phyloP scores from a whole-genome alignment of 1,284 basidiomycete genomes.

The Cutaneotrichosporon dermatis region DNA sequence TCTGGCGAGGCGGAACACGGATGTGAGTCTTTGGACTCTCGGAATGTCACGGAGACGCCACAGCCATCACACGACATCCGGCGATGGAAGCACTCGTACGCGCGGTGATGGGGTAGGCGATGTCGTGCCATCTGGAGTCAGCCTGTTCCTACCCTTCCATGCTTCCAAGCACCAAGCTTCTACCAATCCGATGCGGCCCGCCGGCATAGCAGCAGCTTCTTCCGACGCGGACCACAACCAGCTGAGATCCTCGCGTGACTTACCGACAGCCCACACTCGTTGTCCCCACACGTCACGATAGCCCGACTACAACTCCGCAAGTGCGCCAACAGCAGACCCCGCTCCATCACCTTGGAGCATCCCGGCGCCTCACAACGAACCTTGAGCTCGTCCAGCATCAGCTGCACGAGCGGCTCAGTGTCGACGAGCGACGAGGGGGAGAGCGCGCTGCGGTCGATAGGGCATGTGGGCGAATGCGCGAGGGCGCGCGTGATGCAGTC shows the following conservation, averaged over 20 bases:
- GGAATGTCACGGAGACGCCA: slow-evolving; percentile 29
- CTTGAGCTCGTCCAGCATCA: slow-evolving; percentile 72
- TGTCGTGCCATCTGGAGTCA: slow-evolving; percentile 31
- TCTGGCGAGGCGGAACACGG: no score
- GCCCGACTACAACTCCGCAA: slow-evolving; percentile 61
- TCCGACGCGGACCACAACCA: no score
- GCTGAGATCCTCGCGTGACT: slow-evolving; percentile 34
- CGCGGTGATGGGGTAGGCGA: slow-evolving; percentile 36
- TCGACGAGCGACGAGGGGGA: slow-evolving; percentile 23
- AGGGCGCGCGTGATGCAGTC: slow-evolving; percentile 69
- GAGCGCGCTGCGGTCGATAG: slow-evolving; percentile 72
- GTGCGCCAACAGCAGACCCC: slow-evolving; percentile 64
- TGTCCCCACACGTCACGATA: slow-evolving; percentile 55
- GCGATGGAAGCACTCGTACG: slow-evolving; percentile 43
- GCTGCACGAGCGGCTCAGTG: slow-evolving; percentile 22
- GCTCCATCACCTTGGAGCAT: slow-evolving; percentile 63
- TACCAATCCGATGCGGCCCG: no score
- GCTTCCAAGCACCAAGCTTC: no score
- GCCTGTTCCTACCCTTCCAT: no score
- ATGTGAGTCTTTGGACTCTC: slow-evolving; percentile 23
- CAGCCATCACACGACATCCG: slow-evolving; percentile 38
- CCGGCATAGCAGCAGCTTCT: no score
- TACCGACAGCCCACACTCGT: slow-evolving; percentile 49
- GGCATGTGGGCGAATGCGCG: slow-evolving; percentile 56
- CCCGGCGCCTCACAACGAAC: slow-evolving; percentile 60